Conservation (phyloP, 371 early-diverging fungal genomes). For the Phascolomyces articulosus region DNA sequence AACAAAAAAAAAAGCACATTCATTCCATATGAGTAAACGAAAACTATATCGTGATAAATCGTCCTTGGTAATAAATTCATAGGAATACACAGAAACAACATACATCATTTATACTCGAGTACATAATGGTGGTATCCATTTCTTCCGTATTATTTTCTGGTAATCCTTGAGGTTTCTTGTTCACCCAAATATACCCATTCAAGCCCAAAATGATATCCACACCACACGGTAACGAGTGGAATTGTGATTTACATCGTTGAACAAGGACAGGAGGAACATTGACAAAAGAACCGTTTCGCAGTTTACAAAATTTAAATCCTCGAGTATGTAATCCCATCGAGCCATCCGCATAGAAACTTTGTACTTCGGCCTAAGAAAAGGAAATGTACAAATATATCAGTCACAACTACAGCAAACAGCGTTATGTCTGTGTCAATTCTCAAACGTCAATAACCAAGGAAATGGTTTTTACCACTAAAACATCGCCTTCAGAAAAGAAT, state of each 20-base stretch:
- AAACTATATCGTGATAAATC: no score
- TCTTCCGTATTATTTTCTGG: conserved; percentile 48
- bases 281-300: conserved; percentile 90
- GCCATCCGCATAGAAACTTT: conserved; percentile 89
- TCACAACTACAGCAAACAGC: no score
- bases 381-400: no score
- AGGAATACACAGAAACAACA: conserved; percentile 4
- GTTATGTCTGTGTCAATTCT: no score
- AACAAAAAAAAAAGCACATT: neutral
- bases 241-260: conserved; percentile 92
- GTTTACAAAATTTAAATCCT: conserved; percentile 95
- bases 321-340: conserved; percentile 94
- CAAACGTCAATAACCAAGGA: no score
- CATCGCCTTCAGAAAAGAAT: conserved; percentile 95
- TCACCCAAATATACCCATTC: conserved; percentile 97
- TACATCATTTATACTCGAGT: conserved; percentile 83
- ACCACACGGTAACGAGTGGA: conserved; percentile 84
- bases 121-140: conserved; percentile 72
- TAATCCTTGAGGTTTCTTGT: conserved; percentile 70
- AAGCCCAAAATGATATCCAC: conserved; percentile 93
- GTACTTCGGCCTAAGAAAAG: conserved; percentile 87
- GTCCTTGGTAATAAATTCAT: neutral
- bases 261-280: conserved; percentile 85
- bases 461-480: conserved; percentile 78
- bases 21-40: neutral